phyloP scores from a whole-genome alignment of 2,329 filamentous ascomycete genomes.

The Graphium sp. region DNA sequence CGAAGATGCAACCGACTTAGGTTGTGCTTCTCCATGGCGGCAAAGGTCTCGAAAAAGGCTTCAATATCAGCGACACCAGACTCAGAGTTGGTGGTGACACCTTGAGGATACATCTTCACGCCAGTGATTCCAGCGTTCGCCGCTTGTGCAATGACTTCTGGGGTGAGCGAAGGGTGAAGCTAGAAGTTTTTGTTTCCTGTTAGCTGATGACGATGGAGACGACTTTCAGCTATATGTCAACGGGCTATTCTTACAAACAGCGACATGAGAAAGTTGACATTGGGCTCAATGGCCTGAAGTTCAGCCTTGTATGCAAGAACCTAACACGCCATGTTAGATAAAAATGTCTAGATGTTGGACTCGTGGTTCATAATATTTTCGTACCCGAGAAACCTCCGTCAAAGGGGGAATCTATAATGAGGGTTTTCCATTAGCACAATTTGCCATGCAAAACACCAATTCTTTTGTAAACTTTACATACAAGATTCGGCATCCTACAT shows the following conservation, averaged over 20 bases:
- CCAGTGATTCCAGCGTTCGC: conserved; percentile 54
- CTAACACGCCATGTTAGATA: too few relatives aligned
- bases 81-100: conserved; percentile 48
- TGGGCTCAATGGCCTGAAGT: conserved; percentile 40
- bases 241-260: conserved; percentile 31
- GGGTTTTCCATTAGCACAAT: neutral
- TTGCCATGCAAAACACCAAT: neutral
- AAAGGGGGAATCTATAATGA: conserved; percentile 28
- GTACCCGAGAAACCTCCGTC: conserved; percentile 29
- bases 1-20: conserved; percentile 18
- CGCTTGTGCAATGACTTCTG: conserved; percentile 55
- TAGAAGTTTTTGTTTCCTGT: conserved; percentile 9
- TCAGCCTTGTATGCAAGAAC: conserved; percentile 50
- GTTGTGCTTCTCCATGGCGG: conserved; percentile 72
- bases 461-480: conserved; percentile 9
- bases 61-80: conserved; percentile 55
- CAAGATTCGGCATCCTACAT: conserved; percentile 45
- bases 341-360: conserved; percentile 5
- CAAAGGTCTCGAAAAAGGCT: conserved; percentile 62
- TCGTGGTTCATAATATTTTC: conserved; percentile 6
- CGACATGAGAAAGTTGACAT: conserved; percentile 58
- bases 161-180: conserved; percentile 45
- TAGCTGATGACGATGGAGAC: neutral
- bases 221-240: too few relatives aligned
- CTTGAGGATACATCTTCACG: conserved; percentile 53